These are phyloP conservation scores for Pilasporangium apinafurcum DNA, from an alignment of 352 stramenopile genomes.

Conservation along the genomic window DNA sequence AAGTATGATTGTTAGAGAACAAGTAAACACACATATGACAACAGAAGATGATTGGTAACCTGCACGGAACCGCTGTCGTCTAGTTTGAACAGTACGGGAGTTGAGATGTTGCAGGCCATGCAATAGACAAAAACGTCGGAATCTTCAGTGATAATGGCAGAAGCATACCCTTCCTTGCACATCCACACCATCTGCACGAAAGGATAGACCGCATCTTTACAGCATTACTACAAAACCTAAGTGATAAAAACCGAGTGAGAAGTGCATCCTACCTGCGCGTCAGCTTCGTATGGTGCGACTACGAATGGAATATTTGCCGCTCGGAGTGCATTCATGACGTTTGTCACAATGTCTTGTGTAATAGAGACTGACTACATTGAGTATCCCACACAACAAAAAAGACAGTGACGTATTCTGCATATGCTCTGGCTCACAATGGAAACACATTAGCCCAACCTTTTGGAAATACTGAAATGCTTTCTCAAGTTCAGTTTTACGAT, in stretches of 20 bases:
- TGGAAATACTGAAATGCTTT: conserved; percentile 61
- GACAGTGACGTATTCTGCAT: neutral
- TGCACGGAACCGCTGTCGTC: conserved; percentile 58
- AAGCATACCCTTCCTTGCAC: conserved; percentile 47
- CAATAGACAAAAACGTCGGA: conserved; percentile 79
- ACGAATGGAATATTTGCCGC: conserved; percentile 41
- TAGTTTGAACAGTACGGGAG: conserved; percentile 63
- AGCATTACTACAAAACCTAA: no score
- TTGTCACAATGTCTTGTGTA: conserved; percentile 47
- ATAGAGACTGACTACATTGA: conserved; percentile 51
- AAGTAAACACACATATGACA: neutral
- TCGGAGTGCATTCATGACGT: conserved; percentile 50
- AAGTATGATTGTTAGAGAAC: neutral
- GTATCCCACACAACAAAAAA: neutral
- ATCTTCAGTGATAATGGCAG: conserved; percentile 75
- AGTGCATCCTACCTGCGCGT: conserved; percentile 30
- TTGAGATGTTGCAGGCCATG: conserved; percentile 36
- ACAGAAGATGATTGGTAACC: conserved; percentile 6
- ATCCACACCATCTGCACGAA: conserved; percentile 64
- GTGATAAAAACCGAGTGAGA: neutral
- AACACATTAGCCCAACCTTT: conserved; percentile 10
- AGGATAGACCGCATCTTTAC: no score
- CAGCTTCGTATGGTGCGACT: conserved; percentile 69
- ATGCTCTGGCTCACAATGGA: neutral
- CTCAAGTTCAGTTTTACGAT: conserved; percentile 42